phyloP scores from a whole-genome alignment of 1,284 basidiomycete species.

The Trichosporon coremiiforme region DNA sequence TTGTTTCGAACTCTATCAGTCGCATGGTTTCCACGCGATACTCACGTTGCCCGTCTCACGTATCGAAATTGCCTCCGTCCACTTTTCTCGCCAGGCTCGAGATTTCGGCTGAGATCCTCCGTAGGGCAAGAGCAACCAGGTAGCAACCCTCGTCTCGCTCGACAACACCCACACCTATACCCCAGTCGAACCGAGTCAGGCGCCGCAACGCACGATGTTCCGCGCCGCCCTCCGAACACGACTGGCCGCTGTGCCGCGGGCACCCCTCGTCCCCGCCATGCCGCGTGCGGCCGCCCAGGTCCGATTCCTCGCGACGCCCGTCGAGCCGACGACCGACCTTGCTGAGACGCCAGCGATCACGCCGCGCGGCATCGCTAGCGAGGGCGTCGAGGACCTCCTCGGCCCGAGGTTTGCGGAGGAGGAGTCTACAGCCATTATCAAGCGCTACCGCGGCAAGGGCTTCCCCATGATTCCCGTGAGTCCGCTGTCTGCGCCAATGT shows the following conservation, averaged over 20 bases:
- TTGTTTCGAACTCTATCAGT: neutral
- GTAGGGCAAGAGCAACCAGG: neutral
- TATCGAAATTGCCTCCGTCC: conserved; percentile 22
- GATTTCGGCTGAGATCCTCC: conserved; percentile 17
- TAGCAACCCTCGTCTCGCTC: neutral
- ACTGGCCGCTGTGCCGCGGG: neutral
- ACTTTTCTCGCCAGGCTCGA: conserved; percentile 12
- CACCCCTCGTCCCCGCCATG: conserved; percentile 27
- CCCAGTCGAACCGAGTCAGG: neutral
- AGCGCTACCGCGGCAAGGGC: conserved; percentile 51
- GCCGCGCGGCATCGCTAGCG: conserved; percentile 17
- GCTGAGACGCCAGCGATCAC: too few species aligned
- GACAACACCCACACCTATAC: neutral
- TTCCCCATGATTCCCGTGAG: conserved; percentile 53
- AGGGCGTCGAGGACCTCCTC: conserved; percentile 24
- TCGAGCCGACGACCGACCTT: neutral
- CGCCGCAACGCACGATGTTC: conserved; percentile 17
- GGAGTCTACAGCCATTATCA: conserved; percentile 39
- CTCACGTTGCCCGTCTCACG: neutral
- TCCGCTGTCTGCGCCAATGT: neutral
- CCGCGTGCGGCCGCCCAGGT: conserved; percentile 22
- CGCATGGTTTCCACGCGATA: neutral
- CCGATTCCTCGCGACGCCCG: conserved; percentile 16
- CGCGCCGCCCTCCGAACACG: conserved; percentile 17
- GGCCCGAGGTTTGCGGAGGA: conserved; percentile 12